Evolutionary conservation across 352 stramenopile species (phyloP).

Genomic region (Pythium myriotylum): DNA sequence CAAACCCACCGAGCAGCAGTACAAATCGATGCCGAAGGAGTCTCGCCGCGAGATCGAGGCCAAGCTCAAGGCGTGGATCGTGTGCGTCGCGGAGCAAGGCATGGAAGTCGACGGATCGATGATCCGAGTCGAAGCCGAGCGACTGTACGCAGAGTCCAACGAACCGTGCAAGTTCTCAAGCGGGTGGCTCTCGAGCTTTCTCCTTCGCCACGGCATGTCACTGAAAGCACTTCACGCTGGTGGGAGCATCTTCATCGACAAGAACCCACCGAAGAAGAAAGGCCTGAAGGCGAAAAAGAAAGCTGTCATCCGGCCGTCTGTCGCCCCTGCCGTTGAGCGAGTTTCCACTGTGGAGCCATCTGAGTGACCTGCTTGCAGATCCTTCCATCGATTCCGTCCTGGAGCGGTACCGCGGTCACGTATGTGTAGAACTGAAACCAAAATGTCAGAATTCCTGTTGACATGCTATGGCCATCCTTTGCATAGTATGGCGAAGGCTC

Average conservation of each 20-base stretch:
- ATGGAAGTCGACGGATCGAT: conserved; percentile 3
- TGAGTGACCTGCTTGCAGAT: too few relatives aligned
- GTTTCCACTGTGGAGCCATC: too few relatives aligned
- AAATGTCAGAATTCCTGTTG: too few relatives aligned
- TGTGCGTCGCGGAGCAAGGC: not conserved
- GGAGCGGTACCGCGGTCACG: too few relatives aligned
- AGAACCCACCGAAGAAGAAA: not conserved
- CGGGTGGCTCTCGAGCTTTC: conserved; percentile 7
- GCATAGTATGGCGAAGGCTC: too few relatives aligned
- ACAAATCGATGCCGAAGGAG: conserved; percentile 7
- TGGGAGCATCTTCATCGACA: not conserved
- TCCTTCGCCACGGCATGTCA: conserved; percentile 5
- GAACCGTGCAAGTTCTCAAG: not conserved
- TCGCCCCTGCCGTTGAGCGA: too few relatives aligned
- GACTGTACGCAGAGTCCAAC: not conserved
- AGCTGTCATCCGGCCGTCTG: not conserved
- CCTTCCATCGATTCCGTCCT: too few relatives aligned
- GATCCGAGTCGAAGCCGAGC: conserved; percentile 6
- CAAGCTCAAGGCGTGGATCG: conserved; percentile 6
- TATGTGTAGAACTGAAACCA: too few relatives aligned
- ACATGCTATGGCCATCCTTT: too few relatives aligned
- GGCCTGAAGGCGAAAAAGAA: not conserved
- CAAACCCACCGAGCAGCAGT: not conserved
- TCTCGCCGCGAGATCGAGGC: not conserved
- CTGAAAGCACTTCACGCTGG: not conserved